Evolutionary conservation across 805 yeast species (phyloP), one percentile per base, ranked within the genome.

Genomic region (Ogataea nitratoaversa): DNA sequence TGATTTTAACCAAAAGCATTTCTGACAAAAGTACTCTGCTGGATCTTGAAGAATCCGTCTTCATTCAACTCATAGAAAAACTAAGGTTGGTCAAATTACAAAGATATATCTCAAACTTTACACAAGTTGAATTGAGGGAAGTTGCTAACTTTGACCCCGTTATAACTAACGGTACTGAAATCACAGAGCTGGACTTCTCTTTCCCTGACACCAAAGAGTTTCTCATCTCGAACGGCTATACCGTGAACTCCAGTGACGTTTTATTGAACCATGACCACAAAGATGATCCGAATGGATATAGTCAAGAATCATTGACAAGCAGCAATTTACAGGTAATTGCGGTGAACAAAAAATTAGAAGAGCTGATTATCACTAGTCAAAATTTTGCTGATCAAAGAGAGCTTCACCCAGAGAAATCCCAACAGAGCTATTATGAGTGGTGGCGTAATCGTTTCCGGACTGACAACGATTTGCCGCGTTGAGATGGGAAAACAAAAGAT

Each of bases 51-150:
- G 34, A 30, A 8, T 17, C 32, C 16, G 47, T 52, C 3, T 49
- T 34, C 34, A 8, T 28, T 18, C 34, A 34, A 13, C 37, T 50
- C 12, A 35, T 44, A 13, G 30, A 34, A 11, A 36, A 39, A 13
- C 27, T 52, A 34, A 42, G 52, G 29, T 28, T 40, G 9, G 28
- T 30, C 5, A 50, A 43, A 24, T 25, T 50, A 22, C 28, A 40
- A 17, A 17, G 19, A 25, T 27, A 34, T 2, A 19, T 48, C 2
- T 18, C 27, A 8, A 36, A 20, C 14, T 50, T 30, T 30, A 27
- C 36, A 13, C 34, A 22, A 17, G 33, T 49, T 20, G 32, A 30
- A 11, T 24, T 42, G 23, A 19, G 29, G 5, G 37, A 37, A 5
- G 18, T 41, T 11, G 16, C 28, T 7, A 17, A 32, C 9, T 28